Conservation (phyloP, 176 grass and related monocot species). For the Guadua angustifolia region DNA sequence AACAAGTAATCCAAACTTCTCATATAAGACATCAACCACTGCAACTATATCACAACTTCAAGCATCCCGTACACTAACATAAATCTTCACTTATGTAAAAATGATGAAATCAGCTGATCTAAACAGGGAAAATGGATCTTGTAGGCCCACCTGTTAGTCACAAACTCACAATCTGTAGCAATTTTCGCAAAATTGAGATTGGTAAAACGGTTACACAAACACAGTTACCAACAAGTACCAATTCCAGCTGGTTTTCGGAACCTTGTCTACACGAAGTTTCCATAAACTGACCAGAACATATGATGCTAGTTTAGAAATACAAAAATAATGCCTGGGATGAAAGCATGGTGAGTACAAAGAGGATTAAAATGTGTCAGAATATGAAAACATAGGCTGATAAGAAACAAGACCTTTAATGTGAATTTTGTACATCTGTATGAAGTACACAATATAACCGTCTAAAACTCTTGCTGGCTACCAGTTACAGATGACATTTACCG, state of each 20-base stretch:
- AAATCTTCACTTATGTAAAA: not conserved
- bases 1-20: not conserved
- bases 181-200: not conserved
- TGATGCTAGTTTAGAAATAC: not conserved
- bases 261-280: not conserved
- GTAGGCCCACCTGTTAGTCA: not conserved
- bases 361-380: conserved; percentile 2
- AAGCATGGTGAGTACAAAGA: conserved; percentile 9
- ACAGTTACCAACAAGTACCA: not conserved
- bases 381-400: conserved; percentile 14
- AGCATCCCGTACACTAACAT: not conserved
- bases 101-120: not conserved
- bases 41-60: not conserved
- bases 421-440: conserved; percentile 45
- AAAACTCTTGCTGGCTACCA: conserved; percentile 43
- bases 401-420: conserved; percentile 36
- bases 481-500: conserved; percentile 41
- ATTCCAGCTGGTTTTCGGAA: not conserved
- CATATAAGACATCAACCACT: not conserved
- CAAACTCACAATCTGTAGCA: not conserved
- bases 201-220: not conserved
- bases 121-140: not conserved
- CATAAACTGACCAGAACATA: not conserved
- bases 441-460: conserved; percentile 44
- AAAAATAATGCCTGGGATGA: not conserved